Evolutionary conservation across 768 basidiomycete genomes (phyloP), one percentile per base, ranked within the genome.

Genomic region (Tricholoma sp.): DNA sequence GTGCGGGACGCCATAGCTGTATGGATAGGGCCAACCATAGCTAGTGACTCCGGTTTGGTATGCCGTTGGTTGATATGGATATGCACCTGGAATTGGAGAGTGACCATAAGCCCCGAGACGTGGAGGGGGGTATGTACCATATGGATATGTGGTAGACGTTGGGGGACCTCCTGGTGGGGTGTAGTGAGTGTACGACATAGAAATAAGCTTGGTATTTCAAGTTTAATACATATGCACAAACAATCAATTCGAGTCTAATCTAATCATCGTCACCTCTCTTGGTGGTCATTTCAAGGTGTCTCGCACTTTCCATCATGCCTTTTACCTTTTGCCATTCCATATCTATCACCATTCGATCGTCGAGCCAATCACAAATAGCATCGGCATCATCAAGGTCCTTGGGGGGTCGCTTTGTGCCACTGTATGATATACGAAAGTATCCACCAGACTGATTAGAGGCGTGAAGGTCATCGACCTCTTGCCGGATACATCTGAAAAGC

Each of bases 331-430:
- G 77, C 88, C 88, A 92, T 63, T 88, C 84, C 57, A 72, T 72
- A 16, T 85, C 80, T 57, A 92, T 84, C 43, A 89, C 68, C 16
- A 79, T 78, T 34, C 89, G 78, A 59, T 83, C 71, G 58, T 91
- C 90, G 9, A 94, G 77, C 89, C 89, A 91, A 21, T 89, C 87
- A 73, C 86, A 86, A 35, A 92, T 75, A n/a, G 72, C 83, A 64
- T 93, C 89, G n/a, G 86, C 87, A 63, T 92, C 83, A 11, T 75
- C 68, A 32, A 86, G 72, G 63, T 92, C 84, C 39, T 82, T 69
- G 0, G 91, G 91, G 18, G 88, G 88, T 56, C 76, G 65, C 60
- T 71, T 72, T 2, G 82, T 82, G 24, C 78, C 79, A 8, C 74
- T 69, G 63, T 77, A 83, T 6, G 85, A 80, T 21, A 88, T 76